These are phyloP conservation scores for Cladosporium sp. DNA, from an alignment of 2,329 filamentous ascomycete species.

Conservation along the genomic window DNA sequence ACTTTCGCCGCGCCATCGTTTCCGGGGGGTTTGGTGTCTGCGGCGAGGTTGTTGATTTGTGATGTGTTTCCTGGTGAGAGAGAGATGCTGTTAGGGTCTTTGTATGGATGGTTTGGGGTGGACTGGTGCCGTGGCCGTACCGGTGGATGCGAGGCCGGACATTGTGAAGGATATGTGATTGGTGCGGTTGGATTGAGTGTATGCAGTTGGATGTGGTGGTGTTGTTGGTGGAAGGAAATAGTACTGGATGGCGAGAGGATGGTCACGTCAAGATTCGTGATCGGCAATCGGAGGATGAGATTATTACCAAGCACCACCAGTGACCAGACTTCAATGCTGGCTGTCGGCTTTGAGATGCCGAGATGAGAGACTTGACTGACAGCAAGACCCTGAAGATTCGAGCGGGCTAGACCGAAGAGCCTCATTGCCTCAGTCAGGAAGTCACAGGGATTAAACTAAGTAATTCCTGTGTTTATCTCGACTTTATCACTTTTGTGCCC, in stretches of 20 bases:
- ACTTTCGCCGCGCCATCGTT: background rate
- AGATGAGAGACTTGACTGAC: no score
- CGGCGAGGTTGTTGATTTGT: constrained; percentile 39
- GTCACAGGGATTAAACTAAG: background rate
- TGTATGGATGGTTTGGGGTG: background rate
- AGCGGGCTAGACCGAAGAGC: constrained; percentile 3
- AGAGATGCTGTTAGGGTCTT: background rate
- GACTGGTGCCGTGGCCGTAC: background rate
- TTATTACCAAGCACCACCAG: background rate
- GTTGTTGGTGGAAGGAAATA: background rate
- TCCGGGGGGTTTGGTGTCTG: constrained; percentile 37
- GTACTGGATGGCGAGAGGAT: background rate
- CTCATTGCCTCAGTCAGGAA: constrained; percentile 1
- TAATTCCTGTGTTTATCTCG: no score
- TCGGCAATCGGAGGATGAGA: no score
- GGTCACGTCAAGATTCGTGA: constrained; percentile 11
- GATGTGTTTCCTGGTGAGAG: constrained; percentile 12
- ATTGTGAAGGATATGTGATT: constrained; percentile 1
- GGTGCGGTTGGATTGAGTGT: background rate
- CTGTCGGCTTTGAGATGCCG: constrained; percentile 4
- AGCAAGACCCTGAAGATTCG: constrained; percentile 8
- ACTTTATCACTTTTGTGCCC: no score
- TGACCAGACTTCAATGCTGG: background rate
- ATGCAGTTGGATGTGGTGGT: background rate
- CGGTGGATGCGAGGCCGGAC: constrained; percentile 2